Conservation (phyloP, 1,139 yeast genomes). For the Suhomyces kunorum region DNA sequence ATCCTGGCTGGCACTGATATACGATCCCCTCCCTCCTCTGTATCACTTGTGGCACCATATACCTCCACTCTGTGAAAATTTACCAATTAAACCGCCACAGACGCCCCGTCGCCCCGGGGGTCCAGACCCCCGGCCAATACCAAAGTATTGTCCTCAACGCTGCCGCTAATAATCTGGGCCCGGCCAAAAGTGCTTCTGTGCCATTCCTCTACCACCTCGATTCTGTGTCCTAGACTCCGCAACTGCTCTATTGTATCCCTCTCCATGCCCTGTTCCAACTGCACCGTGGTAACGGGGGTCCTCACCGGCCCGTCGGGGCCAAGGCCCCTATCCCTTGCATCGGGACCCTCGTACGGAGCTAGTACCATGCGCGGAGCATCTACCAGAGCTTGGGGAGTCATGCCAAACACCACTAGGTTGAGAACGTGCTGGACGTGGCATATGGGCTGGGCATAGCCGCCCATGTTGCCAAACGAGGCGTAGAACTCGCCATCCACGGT, state of each 20-base stretch:
- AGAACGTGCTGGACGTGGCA: constrained; percentile 80
- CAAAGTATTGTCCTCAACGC: constrained; percentile 39
- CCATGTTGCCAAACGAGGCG: constrained; percentile 83
- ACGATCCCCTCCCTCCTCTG: no score
- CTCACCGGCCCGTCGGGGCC: constrained; percentile 73
- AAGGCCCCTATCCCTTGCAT: constrained; percentile 51
- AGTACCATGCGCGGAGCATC: constrained; percentile 77
- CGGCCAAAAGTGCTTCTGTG: constrained; percentile 59
- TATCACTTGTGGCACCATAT: no score
- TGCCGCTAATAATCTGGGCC: constrained; percentile 66
- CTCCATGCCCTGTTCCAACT: constrained; percentile 65
- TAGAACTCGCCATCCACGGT: constrained; percentile 51
- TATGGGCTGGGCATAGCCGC: constrained; percentile 86
- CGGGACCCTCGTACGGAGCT: constrained; percentile 47
- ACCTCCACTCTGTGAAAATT: no score
- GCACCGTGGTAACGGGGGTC: constrained; percentile 58
- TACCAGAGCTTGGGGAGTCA: constrained; percentile 72
- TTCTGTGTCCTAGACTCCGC: constrained; percentile 57
- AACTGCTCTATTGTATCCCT: constrained; percentile 46
- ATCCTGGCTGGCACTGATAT: no score
- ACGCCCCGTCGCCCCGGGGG: constrained; percentile 79
- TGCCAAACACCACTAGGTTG: constrained; percentile 62
- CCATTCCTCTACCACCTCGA: constrained; percentile 47
- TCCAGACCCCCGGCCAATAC: constrained; percentile 76
- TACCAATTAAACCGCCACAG: constrained; percentile 34